A percentile compares a stretch with the other conserved stretches of the same genome.
Evolutionary conservation across 495 filamentous ascomycete genomes (phyloP).

Genomic region (Neurospora hispaniola): DNA sequence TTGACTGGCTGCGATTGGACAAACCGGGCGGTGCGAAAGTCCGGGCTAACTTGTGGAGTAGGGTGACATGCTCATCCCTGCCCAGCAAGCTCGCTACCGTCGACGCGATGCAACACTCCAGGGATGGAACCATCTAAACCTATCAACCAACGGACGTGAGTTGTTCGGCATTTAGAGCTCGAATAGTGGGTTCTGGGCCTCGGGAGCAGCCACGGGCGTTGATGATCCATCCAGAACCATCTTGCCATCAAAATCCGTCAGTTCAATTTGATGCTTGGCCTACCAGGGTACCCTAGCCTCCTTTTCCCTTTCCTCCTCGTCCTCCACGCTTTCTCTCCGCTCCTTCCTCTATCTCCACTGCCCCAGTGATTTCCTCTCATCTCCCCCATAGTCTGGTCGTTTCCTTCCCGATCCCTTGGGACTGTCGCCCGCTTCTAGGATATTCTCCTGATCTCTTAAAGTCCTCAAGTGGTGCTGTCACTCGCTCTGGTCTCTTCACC

Average conservation of each 20-base stretch:
- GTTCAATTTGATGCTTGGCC: neutral
- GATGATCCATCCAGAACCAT: neutral
- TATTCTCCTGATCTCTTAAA: constrained; percentile 1
- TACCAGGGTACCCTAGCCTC: constrained; percentile 3
- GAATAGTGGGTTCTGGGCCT: constrained; percentile 1
- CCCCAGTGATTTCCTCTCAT: constrained; percentile 3
- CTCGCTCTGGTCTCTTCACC: constrained; percentile 16
- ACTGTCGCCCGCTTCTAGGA: constrained; percentile 5
- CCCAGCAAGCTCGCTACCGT: neutral
- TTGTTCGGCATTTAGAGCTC: neutral
- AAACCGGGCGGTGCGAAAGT: neutral
- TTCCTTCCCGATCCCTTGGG: constrained; percentile 8
- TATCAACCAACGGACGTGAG: neutral
- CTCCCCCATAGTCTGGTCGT: constrained; percentile 1
- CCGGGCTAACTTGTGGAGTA: neutral
- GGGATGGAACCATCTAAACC: neutral
- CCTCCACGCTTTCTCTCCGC: constrained; percentile 3
- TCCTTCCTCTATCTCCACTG: constrained; percentile 8
- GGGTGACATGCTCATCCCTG: neutral
- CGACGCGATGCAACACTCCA: neutral
- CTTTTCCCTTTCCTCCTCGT: constrained; percentile 6
- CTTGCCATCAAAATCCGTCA: constrained; percentile 3
- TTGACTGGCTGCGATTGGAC: neutral
- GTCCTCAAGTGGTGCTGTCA: constrained; percentile 14
- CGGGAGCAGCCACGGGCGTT: constrained; percentile 13